phyloP scores from a whole-genome alignment of 2,329 filamentous ascomycete species.

The Camptophora hylomeconis region DNA sequence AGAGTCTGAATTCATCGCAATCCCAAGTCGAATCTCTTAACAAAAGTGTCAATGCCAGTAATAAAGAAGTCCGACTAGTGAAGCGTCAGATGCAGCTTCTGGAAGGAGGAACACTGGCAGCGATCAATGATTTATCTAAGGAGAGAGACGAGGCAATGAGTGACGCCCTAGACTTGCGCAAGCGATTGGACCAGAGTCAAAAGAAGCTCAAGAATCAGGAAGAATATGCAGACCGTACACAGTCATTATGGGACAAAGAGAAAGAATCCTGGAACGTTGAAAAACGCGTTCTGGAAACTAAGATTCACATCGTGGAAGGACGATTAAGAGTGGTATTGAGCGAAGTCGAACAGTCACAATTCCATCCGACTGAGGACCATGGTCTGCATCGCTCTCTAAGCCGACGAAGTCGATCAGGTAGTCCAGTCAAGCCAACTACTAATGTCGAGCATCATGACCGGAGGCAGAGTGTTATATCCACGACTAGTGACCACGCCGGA shows the following conservation, averaged over 20 bases:
- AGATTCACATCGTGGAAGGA: conserved; percentile 78
- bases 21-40: conserved; percentile 63
- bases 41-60: conserved; percentile 45
- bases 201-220: conserved; percentile 69
- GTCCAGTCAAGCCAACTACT: conserved; percentile 12
- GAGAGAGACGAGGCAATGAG: conserved; percentile 79
- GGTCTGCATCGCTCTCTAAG: conserved; percentile 6
- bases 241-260: conserved; percentile 71
- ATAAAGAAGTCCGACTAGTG: conserved; percentile 65
- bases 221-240: conserved; percentile 66
- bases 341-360: conserved; percentile 49
- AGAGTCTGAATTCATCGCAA: conserved; percentile 54
- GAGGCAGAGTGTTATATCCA: conserved; percentile 44
- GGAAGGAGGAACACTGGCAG: conserved; percentile 78
- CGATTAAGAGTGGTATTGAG: conserved; percentile 73
- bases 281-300: conserved; percentile 67
- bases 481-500: conserved; percentile 38
- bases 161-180: conserved; percentile 56
- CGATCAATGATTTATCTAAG: conserved; percentile 66
- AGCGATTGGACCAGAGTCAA: conserved; percentile 62
- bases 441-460: conserved; percentile 29
- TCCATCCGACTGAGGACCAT: conserved; percentile 20
- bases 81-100: conserved; percentile 77
- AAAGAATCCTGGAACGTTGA: conserved; percentile 77
- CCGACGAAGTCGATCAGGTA: conserved; percentile 14